Evolutionary conservation across 257 asterid genomes (phyloP), one percentile per base, ranked within the genome.

Genomic region (Nicotiana tomentosiformis): DNA sequence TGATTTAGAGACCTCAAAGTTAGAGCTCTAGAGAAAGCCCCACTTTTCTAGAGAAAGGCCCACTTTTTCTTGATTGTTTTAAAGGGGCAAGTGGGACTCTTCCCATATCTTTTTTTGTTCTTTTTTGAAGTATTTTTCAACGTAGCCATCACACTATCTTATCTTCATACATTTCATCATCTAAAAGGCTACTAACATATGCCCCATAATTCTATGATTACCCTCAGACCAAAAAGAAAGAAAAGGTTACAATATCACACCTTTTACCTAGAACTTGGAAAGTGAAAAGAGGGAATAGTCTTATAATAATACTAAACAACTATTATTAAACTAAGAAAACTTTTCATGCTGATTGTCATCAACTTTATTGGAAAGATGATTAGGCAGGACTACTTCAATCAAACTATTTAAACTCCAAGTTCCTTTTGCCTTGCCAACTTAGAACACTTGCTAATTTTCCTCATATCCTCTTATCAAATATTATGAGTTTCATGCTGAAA

Each of bases 331-430:
- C 66, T 77, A 62, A 7, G 17, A 69, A 78, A 65, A 77, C 80
- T 82, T 85, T 83, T 66, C 66, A 72, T 77, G 64, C 79, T 77
- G 57, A 83, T 53, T 62, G 77, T 82, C 57, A 83, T 51, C 76
- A 77, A 64, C 86, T 55, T 53, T 67, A 78, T 79, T 78, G 66
- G 39, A 81, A 85, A 88, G 87, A 61, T 87, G 81, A 83, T 82
- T 84, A 82, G 65, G 80, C 81, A 80, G 77, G 82, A 68, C n/a
- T 83, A 61, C 77, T 72, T 83, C 82, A 79, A 26, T 84, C 78
- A 88, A 83, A 86, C 95, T 91, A 89, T 87, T 90, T 85, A 92
- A 65, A 82, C 86, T 83, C 87, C 83, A 86, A 62, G 51, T 82
- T 58, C 66, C 62, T 83, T 51, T 43, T 58, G 30, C 37, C 30